phyloP scores from a whole-genome alignment of 2,329 filamentous ascomycete species.

The Cladosporium sp. region DNA sequence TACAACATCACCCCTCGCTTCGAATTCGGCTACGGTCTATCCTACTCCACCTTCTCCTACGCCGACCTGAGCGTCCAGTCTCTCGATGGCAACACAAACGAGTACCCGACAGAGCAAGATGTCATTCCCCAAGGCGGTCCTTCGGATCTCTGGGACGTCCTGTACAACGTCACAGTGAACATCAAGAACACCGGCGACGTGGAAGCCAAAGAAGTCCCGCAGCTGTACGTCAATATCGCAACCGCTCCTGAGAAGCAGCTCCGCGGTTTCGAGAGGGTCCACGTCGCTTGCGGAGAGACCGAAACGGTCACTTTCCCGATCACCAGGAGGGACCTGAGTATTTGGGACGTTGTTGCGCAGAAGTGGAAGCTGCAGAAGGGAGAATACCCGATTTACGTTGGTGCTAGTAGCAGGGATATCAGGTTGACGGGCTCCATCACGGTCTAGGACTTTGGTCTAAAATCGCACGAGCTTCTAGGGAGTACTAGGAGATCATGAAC shows the following conservation, averaged over 20 bases:
- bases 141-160: slow-evolving; percentile 49
- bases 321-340: slow-evolving; percentile 40
- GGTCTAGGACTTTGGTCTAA: too few relatives aligned
- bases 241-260: slow-evolving; percentile 33
- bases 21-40: slow-evolving; percentile 79
- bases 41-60: slow-evolving; percentile 69
- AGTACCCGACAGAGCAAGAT: slow-evolving; percentile 56
- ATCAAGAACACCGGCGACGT: slow-evolving; percentile 50
- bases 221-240: slow-evolving; percentile 52
- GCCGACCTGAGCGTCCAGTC: slow-evolving; percentile 45
- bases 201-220: slow-evolving; percentile 48
- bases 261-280: slow-evolving; percentile 38
- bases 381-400: slow-evolving; percentile 9
- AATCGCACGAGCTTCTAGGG: too few relatives aligned
- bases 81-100: background rate
- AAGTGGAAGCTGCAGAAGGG: slow-evolving; percentile 34
- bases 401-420: slow-evolving; percentile 7
- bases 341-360: slow-evolving; percentile 38
- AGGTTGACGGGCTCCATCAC: slow-evolving; percentile 6
- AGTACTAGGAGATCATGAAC: too few relatives aligned
- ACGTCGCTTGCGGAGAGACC: slow-evolving; percentile 23
- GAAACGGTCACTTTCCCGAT: slow-evolving; percentile 34
- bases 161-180: slow-evolving; percentile 45
- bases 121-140: slow-evolving; percentile 33
- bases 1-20: slow-evolving; percentile 67